Percentiles rank a stretch among this genome's conserved stretches.
These are phyloP conservation scores for Globisporangium okanoganense DNA, from an alignment of 352 stramenopile genomes.

Conservation along the genomic window DNA sequence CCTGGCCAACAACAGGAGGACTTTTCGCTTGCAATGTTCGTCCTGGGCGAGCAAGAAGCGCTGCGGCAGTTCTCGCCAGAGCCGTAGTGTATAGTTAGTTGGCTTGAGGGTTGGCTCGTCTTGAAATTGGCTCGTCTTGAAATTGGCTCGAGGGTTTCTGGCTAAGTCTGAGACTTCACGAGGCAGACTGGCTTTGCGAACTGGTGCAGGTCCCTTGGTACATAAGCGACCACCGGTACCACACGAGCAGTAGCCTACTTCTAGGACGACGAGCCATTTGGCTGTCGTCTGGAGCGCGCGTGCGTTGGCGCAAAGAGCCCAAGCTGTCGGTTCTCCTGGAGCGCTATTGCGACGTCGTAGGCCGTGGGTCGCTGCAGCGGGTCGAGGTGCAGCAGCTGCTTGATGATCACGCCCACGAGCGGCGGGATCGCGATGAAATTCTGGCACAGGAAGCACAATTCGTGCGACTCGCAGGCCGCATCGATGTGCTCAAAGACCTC, in stretches of 20 bases:
- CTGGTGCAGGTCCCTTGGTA: too few relatives aligned
- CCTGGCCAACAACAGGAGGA: slow-evolving; percentile 36
- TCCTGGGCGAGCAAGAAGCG: slow-evolving; percentile 51
- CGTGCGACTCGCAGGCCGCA: slow-evolving; percentile 38
- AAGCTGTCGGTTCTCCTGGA: slow-evolving; percentile 61
- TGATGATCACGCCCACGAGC: slow-evolving; percentile 71
- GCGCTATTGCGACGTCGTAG: slow-evolving; percentile 65
- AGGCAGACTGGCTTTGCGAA: too few relatives aligned
- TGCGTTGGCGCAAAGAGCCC: slow-evolving; percentile 40
- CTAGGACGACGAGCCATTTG: not conserved
- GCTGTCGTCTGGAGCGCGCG: slow-evolving; percentile 4
- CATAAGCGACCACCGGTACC: not conserved
- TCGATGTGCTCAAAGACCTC: slow-evolving; percentile 81
- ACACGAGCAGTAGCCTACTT: not conserved
- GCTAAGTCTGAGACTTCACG: not conserved
- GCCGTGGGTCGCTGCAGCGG: slow-evolving; percentile 59
- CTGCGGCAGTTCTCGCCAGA: slow-evolving; percentile 27
- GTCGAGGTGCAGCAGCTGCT: slow-evolving; percentile 71
- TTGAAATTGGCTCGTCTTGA: not conserved
- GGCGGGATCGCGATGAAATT: slow-evolving; percentile 82
- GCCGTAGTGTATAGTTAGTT: not conserved
- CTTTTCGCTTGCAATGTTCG: slow-evolving; percentile 57
- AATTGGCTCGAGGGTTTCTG: not conserved
- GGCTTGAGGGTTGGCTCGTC: not conserved
- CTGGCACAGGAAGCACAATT: slow-evolving; percentile 60